Evolutionary conservation across 768 basidiomycete species (phyloP), one percentile per base, ranked within the genome.

Genomic region (Rhodocollybia butyracea): DNA sequence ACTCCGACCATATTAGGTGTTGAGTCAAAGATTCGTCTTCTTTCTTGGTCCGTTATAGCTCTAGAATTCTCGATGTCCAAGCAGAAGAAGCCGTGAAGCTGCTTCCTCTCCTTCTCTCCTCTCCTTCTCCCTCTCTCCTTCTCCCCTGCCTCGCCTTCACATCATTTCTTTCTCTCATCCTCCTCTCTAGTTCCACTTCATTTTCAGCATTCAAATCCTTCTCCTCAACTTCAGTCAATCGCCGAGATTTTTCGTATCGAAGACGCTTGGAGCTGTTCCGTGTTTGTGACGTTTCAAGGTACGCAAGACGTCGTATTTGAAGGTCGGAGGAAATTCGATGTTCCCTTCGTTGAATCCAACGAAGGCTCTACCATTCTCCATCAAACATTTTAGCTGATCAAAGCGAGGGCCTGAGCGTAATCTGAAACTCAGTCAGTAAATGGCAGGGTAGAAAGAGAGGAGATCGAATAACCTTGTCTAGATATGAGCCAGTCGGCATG

Each of bases 401-500:
- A 97, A 98, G 84, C 86, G 11, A 97, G 80, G 0, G 94, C 94
- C 63, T 94, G 88, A 1, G 76, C 73, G 61, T 90, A 98, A 19
- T 95, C 92, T 92, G 60, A 3, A 51, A 22, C 34, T 13, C 29
- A 56, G 51, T 65, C 12, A 67, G 57, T 19, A 51, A n/a, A 41
- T 2, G 19, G 46, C 36, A n/a, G n/a, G 15, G 19, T 11, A 12
- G 32, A 27, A 54, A 56, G 15, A 43, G 17, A 41, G 42, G 29
- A 1, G 30, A 4, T 27, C 29, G 19, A 32, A 3, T 59, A 17
- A 89, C 90, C 90, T 75, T 86, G 85, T 32, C 84, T 82, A 24
- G 90, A 83, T 57, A 95, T 85, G 3, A 98, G 74, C 94, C 94
- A 97, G 69, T 98, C 95, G 3, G 94, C 94, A 64, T 98, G 95